Evolutionary conservation across 1,139 yeast genomes (phyloP), one percentile per base, ranked within the genome.

Genomic region (Lodderomyces oxycetoniae): DNA sequence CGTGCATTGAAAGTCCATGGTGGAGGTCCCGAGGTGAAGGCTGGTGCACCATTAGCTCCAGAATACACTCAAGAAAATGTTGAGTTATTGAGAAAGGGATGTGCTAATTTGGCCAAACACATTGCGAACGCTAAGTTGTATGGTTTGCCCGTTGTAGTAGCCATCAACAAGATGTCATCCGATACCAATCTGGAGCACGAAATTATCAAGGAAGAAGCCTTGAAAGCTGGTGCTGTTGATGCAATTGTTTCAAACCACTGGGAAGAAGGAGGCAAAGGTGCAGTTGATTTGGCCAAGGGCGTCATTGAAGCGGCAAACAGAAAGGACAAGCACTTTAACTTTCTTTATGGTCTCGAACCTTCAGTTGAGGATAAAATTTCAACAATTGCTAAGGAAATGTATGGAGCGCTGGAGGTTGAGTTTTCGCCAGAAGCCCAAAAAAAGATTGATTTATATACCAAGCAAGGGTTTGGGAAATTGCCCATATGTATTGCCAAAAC

Each of bases 401-500:
- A 91, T 64, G 96, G 97, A 43, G 98, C 96, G 31, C 82, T 76
- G 16, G 85, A 79, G 45, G 87, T 91, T 42, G 96, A 88, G 63
- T 78, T 88, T 48, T 74, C 78, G 42, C 93, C 88, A 32, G 81
- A 80, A 52, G 97, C 98, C 30, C 79, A 79, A 52, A 69, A 76
- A 63, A 87, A 89, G 66, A 78, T 91, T 46, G 91, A 81, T 41
- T 71, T 80, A 36, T 89, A 88, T 68, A 83, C 93, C 34, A 66
- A 73, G 40, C 96, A 89, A 68, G 97, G 97, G 5, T 91, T 86
- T 56, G 91, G 87, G 43, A 73, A 88, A 57, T 71, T 91, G 55
- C 98, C 98, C 42, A 81, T 91, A 50, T 91, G 98, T 70, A 83
- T 91, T 55, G 98, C 98, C 48, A 91, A 91, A 73, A 91, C 98